Conservation (phyloP, 352 stramenopile genomes). For the Phytophthora quininea region DNA sequence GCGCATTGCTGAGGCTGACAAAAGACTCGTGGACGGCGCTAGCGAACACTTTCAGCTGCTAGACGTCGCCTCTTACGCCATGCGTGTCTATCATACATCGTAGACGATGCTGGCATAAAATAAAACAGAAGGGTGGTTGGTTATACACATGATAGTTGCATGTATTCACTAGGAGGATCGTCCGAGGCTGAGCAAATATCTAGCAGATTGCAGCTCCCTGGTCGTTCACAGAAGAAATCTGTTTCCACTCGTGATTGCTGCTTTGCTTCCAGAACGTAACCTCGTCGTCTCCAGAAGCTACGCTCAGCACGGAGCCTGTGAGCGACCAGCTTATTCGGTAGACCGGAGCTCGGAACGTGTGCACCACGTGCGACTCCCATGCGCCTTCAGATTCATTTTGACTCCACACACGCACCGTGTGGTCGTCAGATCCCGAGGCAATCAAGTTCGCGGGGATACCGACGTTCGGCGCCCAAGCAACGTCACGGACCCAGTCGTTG, state of each 20-base stretch:
- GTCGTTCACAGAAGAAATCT: conserved; percentile 80
- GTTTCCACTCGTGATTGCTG: conserved; percentile 63
- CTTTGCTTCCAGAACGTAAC: conserved; percentile 85
- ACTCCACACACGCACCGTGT: conserved; percentile 82
- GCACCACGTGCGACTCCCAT: conserved; percentile 68
- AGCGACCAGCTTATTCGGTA: conserved; percentile 89
- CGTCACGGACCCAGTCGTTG: conserved; percentile 85
- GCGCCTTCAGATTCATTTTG: conserved; percentile 67
- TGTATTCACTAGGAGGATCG: conserved; percentile 12
- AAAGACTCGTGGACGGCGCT: conserved; percentile 95
- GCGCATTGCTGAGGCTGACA: conserved; percentile 95
- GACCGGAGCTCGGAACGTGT: conserved; percentile 73
- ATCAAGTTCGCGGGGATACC: conserved; percentile 84
- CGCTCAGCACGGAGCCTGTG: conserved; percentile 67
- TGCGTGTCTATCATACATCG: conserved; percentile 69
- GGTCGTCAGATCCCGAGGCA: conserved; percentile 81
- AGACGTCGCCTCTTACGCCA: conserved; percentile 91
- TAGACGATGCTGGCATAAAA: conserved; percentile 22
- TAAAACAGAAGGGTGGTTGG: conserved; percentile 15
- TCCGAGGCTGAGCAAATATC: conserved; percentile 2
- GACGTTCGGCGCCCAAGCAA: conserved; percentile 84
- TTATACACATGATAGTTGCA: conserved; percentile 12
- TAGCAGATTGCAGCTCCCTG: conserved; percentile 51
- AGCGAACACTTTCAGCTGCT: conserved; percentile 97
- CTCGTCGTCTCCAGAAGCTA: conserved; percentile 70